Evolutionary conservation across 306 rosid species (phyloP).

Genomic region (Senna tora): DNA sequence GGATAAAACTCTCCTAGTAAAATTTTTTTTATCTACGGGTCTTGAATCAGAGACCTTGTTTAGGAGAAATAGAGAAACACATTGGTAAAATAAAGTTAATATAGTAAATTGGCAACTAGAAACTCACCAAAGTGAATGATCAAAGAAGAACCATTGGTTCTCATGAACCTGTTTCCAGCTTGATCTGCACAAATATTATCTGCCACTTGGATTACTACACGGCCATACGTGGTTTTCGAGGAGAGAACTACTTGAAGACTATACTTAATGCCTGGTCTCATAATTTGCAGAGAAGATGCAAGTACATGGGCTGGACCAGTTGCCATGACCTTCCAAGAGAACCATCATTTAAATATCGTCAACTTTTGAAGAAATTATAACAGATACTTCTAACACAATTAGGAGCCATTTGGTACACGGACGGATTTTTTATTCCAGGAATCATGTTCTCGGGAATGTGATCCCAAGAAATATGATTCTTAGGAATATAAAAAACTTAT

Average conservation of each 20-base stretch:
- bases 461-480: too few relatives aligned
- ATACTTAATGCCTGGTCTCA: slow-evolving; percentile 46
- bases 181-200: slow-evolving; percentile 56
- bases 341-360: slow-evolving; percentile 13
- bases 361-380: not conserved
- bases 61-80: too few relatives aligned
- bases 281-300: slow-evolving; percentile 53
- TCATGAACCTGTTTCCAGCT: slow-evolving; percentile 61
- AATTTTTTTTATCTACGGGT: too few relatives aligned
- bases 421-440: too few relatives aligned
- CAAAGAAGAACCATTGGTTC: slow-evolving; percentile 54
- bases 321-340: slow-evolving; percentile 48
- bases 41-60: too few relatives aligned
- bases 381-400: slow-evolving; percentile 6
- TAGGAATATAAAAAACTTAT: too few relatives aligned
- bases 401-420: too few relatives aligned
- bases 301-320: slow-evolving; percentile 52
- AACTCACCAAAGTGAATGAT: slow-evolving; percentile 62
- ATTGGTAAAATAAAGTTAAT: not conserved
- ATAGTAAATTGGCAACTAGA: slow-evolving; percentile 18
- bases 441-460: too few relatives aligned
- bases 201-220: slow-evolving; percentile 46
- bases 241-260: slow-evolving; percentile 52
- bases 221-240: slow-evolving; percentile 41
- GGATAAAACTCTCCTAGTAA: too few relatives aligned